These are phyloP conservation scores for Ensete ventricosum DNA, from an alignment of 176 grass and related monocot species.

Conservation along the genomic window DNA sequence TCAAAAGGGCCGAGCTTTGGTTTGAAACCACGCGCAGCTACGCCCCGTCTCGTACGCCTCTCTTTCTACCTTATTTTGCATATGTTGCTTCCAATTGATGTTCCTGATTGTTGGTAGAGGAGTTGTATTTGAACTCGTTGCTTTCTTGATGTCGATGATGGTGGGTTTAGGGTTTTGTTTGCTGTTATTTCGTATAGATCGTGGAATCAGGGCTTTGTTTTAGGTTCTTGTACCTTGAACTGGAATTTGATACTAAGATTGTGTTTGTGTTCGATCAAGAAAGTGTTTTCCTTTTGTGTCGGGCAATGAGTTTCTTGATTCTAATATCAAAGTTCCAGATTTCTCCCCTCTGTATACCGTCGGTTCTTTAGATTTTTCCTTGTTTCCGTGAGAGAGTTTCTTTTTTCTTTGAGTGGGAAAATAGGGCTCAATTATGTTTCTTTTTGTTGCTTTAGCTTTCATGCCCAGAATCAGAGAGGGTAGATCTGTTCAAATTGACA, in stretches of 20 bases:
- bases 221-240: neutral
- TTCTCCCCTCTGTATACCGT: neutral
- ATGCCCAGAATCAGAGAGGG: constrained; percentile 55
- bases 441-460: constrained; percentile 37
- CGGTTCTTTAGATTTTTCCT: neutral
- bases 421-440: neutral
- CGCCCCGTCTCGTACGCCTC: constrained; percentile 67
- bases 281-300: neutral
- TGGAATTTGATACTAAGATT: neutral
- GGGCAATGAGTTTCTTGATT: neutral
- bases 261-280: neutral
- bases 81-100: neutral
- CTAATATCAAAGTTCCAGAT: neutral
- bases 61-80: neutral
- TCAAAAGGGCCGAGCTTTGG: constrained; percentile 66
- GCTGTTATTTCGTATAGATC: no score
- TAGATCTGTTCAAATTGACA: constrained; percentile 43
- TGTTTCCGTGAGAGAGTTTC: neutral
- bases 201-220: neutral
- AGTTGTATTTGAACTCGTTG: neutral
- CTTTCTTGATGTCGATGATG: neutral
- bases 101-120: neutral
- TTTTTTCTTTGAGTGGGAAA: neutral
- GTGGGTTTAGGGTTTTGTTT: neutral
- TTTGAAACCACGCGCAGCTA: constrained; percentile 59